Evolutionary conservation across 2,329 filamentous ascomycete genomes (phyloP).

Genomic region (Decorospora gaudefroyi): DNA sequence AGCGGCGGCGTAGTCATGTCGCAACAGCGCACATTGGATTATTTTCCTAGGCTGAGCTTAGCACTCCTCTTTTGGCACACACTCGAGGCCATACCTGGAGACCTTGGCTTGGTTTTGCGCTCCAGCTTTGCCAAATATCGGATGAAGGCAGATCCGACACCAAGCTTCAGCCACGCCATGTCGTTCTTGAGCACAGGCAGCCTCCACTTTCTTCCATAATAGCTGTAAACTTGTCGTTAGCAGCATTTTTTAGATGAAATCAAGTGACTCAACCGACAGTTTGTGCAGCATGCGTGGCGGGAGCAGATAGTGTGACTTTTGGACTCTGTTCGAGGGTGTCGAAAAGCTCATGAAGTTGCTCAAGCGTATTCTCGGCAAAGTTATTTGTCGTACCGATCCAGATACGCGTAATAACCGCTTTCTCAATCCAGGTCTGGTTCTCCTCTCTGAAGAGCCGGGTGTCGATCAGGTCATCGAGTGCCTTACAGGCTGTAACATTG

Average conservation of each 20-base stretch:
- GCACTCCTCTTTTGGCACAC: not conserved
- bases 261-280: slow-evolving; percentile 55
- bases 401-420: slow-evolving; percentile 67
- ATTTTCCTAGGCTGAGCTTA: slow-evolving; percentile 63
- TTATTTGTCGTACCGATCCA: slow-evolving; percentile 64
- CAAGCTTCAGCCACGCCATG: slow-evolving; percentile 65
- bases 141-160: slow-evolving; percentile 71
- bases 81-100: slow-evolving; percentile 56
- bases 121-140: slow-evolving; percentile 67
- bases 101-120: slow-evolving; percentile 70
- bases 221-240: slow-evolving; percentile 57
- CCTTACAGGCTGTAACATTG: slow-evolving; percentile 46
- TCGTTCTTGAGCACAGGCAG: slow-evolving; percentile 58
- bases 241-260: not conserved
- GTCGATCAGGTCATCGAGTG: slow-evolving; percentile 67
- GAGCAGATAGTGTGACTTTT: slow-evolving; percentile 57
- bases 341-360: slow-evolving; percentile 51
- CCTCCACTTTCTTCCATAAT: slow-evolving; percentile 79
- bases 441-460: slow-evolving; percentile 59
- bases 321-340: slow-evolving; percentile 55
- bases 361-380: slow-evolving; percentile 42
- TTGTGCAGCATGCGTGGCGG: slow-evolving; percentile 69
- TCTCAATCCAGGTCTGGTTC: slow-evolving; percentile 67
- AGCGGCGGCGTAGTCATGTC: slow-evolving; percentile 60
- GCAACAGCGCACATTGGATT: slow-evolving; percentile 69